Conservation (phyloP, 352 stramenopile species). For the Phytophthora citricola region DNA sequence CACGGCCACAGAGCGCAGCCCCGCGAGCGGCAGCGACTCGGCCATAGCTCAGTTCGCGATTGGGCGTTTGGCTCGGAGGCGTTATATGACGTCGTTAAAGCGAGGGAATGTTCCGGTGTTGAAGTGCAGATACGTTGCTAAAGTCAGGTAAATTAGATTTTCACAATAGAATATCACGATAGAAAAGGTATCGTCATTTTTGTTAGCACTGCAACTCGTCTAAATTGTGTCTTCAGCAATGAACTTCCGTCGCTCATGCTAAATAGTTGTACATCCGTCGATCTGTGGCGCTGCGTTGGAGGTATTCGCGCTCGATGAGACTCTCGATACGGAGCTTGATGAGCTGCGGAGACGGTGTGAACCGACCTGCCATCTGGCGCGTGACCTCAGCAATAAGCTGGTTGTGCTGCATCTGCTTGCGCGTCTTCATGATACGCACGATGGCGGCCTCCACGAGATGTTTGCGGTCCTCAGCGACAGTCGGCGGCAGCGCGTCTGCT, state of each 20-base stretch:
- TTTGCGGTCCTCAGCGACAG: constrained; percentile 96
- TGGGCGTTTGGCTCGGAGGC: not conserved
- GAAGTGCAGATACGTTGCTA: not conserved
- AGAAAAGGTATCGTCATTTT: constrained; percentile 2
- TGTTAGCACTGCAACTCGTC: not conserved
- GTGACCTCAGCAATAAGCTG: constrained; percentile 93
- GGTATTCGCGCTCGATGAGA: constrained; percentile 99
- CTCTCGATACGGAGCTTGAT: constrained; percentile 99
- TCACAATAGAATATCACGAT: constrained; percentile 18
- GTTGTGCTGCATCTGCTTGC: constrained; percentile 93
- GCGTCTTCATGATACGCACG: constrained; percentile 96
- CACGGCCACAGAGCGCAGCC: constrained; percentile 59
- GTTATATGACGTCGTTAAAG: not conserved
- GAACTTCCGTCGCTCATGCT: constrained; percentile 62
- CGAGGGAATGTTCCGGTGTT: constrained; percentile 5
- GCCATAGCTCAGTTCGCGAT: constrained; percentile 20
- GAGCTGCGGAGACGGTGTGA: constrained; percentile 94
- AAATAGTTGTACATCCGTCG: constrained; percentile 98
- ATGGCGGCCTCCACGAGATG: constrained; percentile 96
- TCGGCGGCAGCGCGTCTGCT: constrained; percentile 82
- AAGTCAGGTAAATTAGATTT: not conserved
- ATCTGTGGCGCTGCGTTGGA: constrained; percentile 95
- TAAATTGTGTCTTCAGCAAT: not conserved
- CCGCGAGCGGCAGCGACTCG: constrained; percentile 26
- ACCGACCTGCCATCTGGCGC: constrained; percentile 89